Percentiles rank a stretch among this genome's conserved stretches.
Evolutionary conservation across 2,329 filamentous ascomycete species (phyloP).

Genomic region (Beauveria medogensis): DNA sequence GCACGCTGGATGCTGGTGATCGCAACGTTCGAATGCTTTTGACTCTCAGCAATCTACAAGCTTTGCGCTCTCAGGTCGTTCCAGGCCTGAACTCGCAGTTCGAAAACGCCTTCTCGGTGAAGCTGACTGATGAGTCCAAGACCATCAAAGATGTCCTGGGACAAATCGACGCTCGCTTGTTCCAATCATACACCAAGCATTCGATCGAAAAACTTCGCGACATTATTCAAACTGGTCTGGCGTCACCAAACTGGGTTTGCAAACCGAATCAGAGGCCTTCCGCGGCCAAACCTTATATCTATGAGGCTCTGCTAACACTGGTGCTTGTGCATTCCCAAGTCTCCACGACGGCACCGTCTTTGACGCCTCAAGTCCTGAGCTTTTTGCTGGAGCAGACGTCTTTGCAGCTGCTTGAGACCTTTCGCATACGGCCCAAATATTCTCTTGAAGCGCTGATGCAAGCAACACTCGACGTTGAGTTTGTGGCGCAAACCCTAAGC

Average conservation of each 20-base stretch:
- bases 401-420: slow-evolving; percentile 71
- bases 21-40: slow-evolving; percentile 86
- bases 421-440: slow-evolving; percentile 61
- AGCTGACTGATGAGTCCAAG: slow-evolving; percentile 86
- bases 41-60: slow-evolving; percentile 85
- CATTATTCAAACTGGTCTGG: slow-evolving; percentile 68
- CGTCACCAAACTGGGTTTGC: slow-evolving; percentile 64
- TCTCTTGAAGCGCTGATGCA: slow-evolving; percentile 82
- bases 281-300: slow-evolving; percentile 81
- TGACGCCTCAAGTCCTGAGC: slow-evolving; percentile 75
- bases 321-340: slow-evolving; percentile 91
- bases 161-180: slow-evolving; percentile 85
- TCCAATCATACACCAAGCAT: slow-evolving; percentile 83
- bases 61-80: slow-evolving; percentile 72
- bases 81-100: slow-evolving; percentile 87
- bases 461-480: slow-evolving; percentile 94
- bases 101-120: slow-evolving; percentile 87
- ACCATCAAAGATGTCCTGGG: slow-evolving; percentile 83
- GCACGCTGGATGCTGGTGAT: slow-evolving; percentile 46
- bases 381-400: slow-evolving; percentile 80
- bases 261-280: slow-evolving; percentile 48
- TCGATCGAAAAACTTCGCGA: slow-evolving; percentile 58
- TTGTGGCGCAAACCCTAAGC: slow-evolving; percentile 85
- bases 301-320: slow-evolving; percentile 73
- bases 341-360: slow-evolving; percentile 65